Evolutionary conservation across 2,329 filamentous ascomycete species (phyloP), one percentile per base, ranked within the genome.

Genomic region (Rhynchosporium agropyri): DNA sequence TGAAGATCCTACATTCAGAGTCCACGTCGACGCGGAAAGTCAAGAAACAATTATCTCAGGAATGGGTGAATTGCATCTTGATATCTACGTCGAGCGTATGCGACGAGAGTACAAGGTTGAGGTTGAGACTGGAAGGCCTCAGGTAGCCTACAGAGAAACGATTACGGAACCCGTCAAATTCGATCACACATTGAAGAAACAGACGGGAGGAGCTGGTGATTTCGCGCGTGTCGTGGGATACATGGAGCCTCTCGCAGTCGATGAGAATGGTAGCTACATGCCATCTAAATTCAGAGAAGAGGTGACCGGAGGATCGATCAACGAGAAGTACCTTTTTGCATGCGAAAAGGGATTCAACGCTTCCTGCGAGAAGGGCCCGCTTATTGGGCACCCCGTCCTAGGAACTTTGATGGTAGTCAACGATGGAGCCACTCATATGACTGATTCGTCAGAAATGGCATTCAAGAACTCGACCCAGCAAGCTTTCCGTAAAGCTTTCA

Each of bases 21-120:
- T 99, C 43, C 89, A 92, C 72, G 92, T 97, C 72, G 95, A 99
- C 74, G 79, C 86, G 15, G 95, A 99, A 79, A 94, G 89, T 68
- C 90, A 96, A 74, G 92, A 99, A 81, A 98, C 94, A 54, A 96
- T 99, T 74, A 98, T 99, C 74, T 96, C 91, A 48, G 95, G 95
- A 64, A 99, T 99, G 95, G 95, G 95, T 70, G 95, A 99, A 77
- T 79, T 99, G 70, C 95, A 99, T 77, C 83, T 99, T 33, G 93
- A 97, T 74, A 96, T 99, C 73, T 99, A 99, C 77, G 88, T 99
- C 57, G 95, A 99, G 80, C 92, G 95, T 70, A 93, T 99, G 81
- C 89, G 90, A 71, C 89, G 95, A 74, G 95, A 99, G 79, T 99
- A 99, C 84, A 92, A 90, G 75, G 93, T 97, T 60, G 95, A 97